Conservation (phyloP, 305 asterid species). For the Ajuga reptans region DNA sequence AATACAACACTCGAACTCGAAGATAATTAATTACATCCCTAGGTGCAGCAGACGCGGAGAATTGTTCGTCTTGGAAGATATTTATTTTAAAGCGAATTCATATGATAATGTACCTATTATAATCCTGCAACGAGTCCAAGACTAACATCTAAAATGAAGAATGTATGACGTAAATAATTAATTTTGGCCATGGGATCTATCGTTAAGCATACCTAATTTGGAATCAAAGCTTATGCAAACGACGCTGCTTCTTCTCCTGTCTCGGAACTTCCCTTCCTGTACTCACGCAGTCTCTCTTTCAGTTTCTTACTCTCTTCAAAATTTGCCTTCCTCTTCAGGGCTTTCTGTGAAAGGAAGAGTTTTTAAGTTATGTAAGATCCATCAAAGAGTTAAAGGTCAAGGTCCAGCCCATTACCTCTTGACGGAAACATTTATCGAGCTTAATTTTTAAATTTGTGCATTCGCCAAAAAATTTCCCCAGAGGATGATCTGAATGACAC, state of each 20-base stretch:
- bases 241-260: slow-evolving; percentile 25
- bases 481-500: slow-evolving; percentile 76
- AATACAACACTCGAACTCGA: no score
- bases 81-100: not conserved
- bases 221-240: slow-evolving; percentile 27
- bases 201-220: not conserved
- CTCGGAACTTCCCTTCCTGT: slow-evolving; percentile 43
- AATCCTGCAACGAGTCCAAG: not conserved
- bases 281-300: slow-evolving; percentile 56
- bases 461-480: slow-evolving; percentile 72
- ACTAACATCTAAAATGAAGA: not conserved
- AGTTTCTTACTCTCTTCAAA: slow-evolving; percentile 72
- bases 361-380: not conserved
- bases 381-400: not conserved
- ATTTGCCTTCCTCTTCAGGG: slow-evolving; percentile 66
- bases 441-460: slow-evolving; percentile 78
- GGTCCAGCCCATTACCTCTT: slow-evolving; percentile 40
- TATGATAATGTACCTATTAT: not conserved
- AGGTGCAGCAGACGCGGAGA: no score
- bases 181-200: not conserved
- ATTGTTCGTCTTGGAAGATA: no score
- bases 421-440: slow-evolving; percentile 75
- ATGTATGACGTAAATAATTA: not conserved
- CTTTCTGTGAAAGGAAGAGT: slow-evolving; percentile 48
- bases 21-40: no score